These are phyloP conservation scores for Penicillium herquei DNA, from an alignment of 495 filamentous ascomycete species.

Conservation along the genomic window DNA sequence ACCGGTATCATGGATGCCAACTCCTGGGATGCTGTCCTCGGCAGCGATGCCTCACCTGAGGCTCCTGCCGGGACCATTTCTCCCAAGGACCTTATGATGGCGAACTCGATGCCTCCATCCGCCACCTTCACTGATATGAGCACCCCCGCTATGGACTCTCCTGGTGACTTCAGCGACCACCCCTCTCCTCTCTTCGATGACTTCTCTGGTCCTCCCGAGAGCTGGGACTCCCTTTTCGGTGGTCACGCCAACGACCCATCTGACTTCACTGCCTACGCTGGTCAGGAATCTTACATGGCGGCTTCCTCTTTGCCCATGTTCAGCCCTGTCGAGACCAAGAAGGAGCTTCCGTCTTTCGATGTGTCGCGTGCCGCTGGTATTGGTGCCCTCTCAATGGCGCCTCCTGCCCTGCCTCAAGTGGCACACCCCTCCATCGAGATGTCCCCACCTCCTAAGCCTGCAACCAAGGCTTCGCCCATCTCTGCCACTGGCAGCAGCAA, in stretches of 20 bases:
- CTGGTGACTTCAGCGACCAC: constrained; percentile 63
- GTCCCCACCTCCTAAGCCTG: constrained; percentile 44
- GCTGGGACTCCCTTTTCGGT: constrained; percentile 60
- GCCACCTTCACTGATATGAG: constrained; percentile 80
- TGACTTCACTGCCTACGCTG: background rate
- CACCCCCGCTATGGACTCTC: constrained; percentile 78
- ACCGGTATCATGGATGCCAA: constrained; percentile 33
- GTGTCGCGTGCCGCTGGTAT: constrained; percentile 14
- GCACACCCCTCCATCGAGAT: constrained; percentile 29
- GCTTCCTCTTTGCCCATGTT: no score
- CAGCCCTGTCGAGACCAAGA: background rate
- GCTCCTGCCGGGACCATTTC: constrained; percentile 67
- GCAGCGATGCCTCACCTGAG: constrained; percentile 11
- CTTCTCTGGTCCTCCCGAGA: constrained; percentile 28
- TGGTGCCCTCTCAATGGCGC: no score
- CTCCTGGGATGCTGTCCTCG: constrained; percentile 16
- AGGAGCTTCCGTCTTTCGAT: constrained; percentile 14
- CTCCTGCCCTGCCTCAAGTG: no score
- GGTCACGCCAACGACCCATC: constrained; percentile 15
- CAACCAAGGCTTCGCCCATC: constrained; percentile 20
- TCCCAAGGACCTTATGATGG: constrained; percentile 77
- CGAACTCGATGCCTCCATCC: constrained; percentile 78
- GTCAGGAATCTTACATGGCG: background rate
- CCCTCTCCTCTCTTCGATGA: constrained; percentile 65
- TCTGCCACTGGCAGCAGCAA: constrained; percentile 38